Conservation (phyloP, 2,329 filamentous ascomycete species). For the Clonostachys byssicola region DNA sequence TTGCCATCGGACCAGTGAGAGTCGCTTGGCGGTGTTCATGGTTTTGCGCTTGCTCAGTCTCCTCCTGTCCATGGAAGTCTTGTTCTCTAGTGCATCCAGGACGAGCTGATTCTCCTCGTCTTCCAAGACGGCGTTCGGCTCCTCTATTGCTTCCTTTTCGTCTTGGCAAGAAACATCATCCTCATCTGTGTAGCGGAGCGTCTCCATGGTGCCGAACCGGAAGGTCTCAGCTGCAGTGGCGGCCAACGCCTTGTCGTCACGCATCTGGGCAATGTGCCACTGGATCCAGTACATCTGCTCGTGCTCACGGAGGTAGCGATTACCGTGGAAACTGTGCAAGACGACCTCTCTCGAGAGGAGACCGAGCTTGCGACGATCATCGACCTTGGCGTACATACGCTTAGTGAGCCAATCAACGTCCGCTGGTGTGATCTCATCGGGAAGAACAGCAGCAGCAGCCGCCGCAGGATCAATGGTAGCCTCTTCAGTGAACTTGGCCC, state of each 20-base stretch:
- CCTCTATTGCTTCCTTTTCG: not conserved
- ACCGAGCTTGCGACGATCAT: conserved; percentile 50
- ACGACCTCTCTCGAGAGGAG: conserved; percentile 56
- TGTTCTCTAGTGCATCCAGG: not conserved
- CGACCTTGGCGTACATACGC: conserved; percentile 57
- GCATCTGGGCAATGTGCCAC: conserved; percentile 24
- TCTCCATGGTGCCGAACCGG: conserved; percentile 9
- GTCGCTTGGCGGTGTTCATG: not conserved
- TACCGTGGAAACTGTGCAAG: conserved; percentile 53
- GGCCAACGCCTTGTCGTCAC: conserved; percentile 6
- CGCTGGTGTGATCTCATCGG: conserved; percentile 34
- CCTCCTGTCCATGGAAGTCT: not conserved
- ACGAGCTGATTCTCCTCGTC: no score
- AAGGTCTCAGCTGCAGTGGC: conserved; percentile 8
- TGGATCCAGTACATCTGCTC: conserved; percentile 56
- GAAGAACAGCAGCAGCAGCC: conserved; percentile 8
- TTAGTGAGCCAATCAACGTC: conserved; percentile 49
- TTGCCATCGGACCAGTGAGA: not conserved
- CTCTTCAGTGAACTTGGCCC: conserved; percentile 54
- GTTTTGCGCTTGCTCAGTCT: not conserved
- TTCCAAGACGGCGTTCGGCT: no score
- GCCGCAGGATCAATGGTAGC: conserved; percentile 20
- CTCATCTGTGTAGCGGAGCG: conserved; percentile 11
- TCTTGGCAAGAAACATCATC: conserved; percentile 1
- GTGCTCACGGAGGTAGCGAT: conserved; percentile 57